Evolutionary conservation across 768 basidiomycete species (phyloP), one percentile per base, ranked within the genome.

Genomic region (Lenzites betulinus): DNA sequence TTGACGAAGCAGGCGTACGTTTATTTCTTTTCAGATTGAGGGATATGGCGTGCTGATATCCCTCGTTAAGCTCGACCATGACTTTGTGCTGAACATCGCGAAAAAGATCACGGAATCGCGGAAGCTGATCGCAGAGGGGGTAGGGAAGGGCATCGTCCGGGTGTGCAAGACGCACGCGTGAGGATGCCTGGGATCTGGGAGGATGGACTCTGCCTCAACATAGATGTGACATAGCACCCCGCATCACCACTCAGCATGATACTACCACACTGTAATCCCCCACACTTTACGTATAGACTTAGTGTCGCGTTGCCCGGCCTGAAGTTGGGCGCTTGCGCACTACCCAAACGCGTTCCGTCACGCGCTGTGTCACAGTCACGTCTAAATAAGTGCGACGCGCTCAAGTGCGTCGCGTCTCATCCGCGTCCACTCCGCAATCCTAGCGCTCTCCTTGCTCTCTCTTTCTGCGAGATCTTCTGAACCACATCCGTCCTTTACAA

Each of bases 31-130:
- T n/a, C 20, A 13, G 20, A 22, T 39, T 52, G 1, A 16, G 26
- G 35, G 25, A 8, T 12, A 25, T 35, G 36, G 3, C 28, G 18
- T 25, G 64, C 69, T 59, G 39, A 53, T n/a, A n/a, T n/a, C n/a
- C 51, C 1, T 6, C 54, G 23, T 7, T 33, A 52, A 90, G 87
- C 77, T 90, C 48, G 83, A 85, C 60, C 79, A 82, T 30, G 89
- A 90, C 58, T 88, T 87, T 65, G 76, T 86, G 46, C 71, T 83
- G 58, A 78, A 78, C 22, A 72, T 88, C 26, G 83, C 82, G 13
- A 90, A 89, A 76, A 88, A 78, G 66, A 73, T 88, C 39, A 81
- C 78, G 7, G 90, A 93, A 26, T 76, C 90, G 3, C 85, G 87
- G 42, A 89, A 83, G 71, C 89, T 85, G 71, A 82, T 88, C 7